Conservation (phyloP, 371 early-diverging fungal genomes). For the Syncephalastrum contaminatum region DNA sequence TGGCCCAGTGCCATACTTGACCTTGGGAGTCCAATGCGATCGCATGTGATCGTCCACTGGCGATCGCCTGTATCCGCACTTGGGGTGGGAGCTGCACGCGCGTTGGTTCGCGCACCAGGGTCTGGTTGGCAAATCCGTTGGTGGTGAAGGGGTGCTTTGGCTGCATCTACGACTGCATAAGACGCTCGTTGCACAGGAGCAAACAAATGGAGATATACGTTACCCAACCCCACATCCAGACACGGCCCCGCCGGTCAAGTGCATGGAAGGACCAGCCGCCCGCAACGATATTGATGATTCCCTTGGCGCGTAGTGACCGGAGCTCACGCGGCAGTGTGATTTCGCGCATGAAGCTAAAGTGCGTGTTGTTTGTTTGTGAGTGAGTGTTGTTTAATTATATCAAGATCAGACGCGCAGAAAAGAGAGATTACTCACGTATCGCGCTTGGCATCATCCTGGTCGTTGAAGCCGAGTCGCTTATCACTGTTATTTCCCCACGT, state of each 20-base stretch:
- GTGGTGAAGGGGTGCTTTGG: slow-evolving; percentile 1
- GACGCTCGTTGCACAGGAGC: neutral
- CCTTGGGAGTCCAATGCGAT: slow-evolving; percentile 33
- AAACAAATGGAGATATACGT: slow-evolving; percentile 2
- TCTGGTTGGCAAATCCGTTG: neutral
- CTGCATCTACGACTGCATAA: slow-evolving; percentile 7
- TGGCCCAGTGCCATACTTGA: slow-evolving; percentile 34
- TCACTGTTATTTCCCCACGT: slow-evolving; percentile 42
- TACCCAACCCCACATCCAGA: slow-evolving; percentile 49
- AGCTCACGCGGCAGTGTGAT: slow-evolving; percentile 28
- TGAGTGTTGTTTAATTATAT: too few species aligned
- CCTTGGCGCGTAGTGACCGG: slow-evolving; percentile 21
- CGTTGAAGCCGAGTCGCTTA: slow-evolving; percentile 26
- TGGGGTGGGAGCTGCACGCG: slow-evolving; percentile 9
- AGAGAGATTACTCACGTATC: slow-evolving; percentile 8
- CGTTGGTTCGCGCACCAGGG: slow-evolving; percentile 9
- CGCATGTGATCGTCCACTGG: slow-evolving; percentile 34
- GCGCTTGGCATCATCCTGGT: slow-evolving; percentile 10
- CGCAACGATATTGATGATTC: slow-evolving; percentile 34
- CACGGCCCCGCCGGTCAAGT: slow-evolving; percentile 32
- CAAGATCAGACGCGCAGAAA: too few species aligned
- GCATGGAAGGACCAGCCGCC: slow-evolving; percentile 50
- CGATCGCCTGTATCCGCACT: slow-evolving; percentile 10
- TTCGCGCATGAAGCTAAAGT: slow-evolving; percentile 3
- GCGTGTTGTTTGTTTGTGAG: too few species aligned